A percentile compares a stretch with the other conserved stretches of the same genome.
phyloP scores from a whole-genome alignment of 768 basidiomycete genomes.

The Macrolepiota dolichaula region DNA sequence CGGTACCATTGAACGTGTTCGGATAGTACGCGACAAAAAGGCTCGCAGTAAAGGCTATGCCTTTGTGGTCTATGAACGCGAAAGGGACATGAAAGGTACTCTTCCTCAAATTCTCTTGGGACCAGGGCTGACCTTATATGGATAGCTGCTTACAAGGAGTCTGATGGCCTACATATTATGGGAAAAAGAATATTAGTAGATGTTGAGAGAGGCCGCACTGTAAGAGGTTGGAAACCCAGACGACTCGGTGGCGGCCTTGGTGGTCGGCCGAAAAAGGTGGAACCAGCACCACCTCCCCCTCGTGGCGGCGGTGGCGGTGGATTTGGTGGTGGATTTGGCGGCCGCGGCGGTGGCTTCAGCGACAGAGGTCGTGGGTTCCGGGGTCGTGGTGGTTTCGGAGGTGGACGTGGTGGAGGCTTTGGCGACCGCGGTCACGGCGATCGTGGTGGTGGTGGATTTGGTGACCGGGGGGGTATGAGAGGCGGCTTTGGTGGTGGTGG shows the following conservation, averaged over 20 bases:
- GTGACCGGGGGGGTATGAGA: constrained; percentile 35
- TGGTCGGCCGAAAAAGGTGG: constrained; percentile 87
- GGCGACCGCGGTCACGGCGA: constrained; percentile 38
- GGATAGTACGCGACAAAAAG: constrained; percentile 91
- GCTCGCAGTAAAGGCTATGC: constrained; percentile 88
- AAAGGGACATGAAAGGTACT: constrained; percentile 98
- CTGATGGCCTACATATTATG: constrained; percentile 93
- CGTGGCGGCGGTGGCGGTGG: constrained; percentile 32
- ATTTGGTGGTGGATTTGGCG: constrained; percentile 31
- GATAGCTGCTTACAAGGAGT: constrained; percentile 94
- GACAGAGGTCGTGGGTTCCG: constrained; percentile 41
- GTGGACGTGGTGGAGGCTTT: constrained; percentile 35
- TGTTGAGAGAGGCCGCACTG: constrained; percentile 96
- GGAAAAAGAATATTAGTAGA: constrained; percentile 96
- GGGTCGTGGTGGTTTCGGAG: constrained; percentile 37
- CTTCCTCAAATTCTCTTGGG: constrained; percentile 14
- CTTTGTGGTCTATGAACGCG: constrained; percentile 96
- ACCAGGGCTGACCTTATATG: constrained; percentile 17
- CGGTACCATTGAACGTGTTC: constrained; percentile 91
- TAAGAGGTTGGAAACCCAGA: constrained; percentile 97
- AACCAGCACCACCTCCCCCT: constrained; percentile 33
- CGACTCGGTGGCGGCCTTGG: constrained; percentile 98
- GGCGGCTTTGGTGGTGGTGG: constrained; percentile 45
- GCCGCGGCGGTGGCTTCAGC: constrained; percentile 42
- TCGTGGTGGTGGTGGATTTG: constrained; percentile 38